These are phyloP conservation scores for Candida quercuum DNA, from an alignment of 805 yeast genomes.

Conservation along the genomic window DNA sequence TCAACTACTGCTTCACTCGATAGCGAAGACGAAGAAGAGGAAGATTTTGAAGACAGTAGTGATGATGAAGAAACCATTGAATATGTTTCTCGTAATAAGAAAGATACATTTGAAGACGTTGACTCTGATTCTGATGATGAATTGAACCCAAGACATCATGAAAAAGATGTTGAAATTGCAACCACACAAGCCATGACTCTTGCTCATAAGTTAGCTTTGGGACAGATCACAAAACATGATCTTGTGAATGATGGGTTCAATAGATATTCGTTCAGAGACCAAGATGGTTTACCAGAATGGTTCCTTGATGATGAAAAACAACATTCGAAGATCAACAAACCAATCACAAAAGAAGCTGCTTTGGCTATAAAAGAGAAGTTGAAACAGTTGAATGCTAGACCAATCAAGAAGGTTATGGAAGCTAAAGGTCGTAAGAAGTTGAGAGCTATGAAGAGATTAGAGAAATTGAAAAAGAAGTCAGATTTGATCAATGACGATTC, in stretches of 20 bases:
- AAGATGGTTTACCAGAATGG: conserved; percentile 94
- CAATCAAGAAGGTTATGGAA: conserved; percentile 97
- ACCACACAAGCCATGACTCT: conserved; percentile 97
- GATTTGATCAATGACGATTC: conserved; percentile 85
- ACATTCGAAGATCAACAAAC: conserved; percentile 82
- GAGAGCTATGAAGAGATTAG: conserved; percentile 84
- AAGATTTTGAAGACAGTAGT: conserved; percentile 17
- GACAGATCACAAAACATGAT: conserved; percentile 79
- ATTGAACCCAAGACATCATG: conserved; percentile 41
- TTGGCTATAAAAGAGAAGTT: conserved; percentile 69
- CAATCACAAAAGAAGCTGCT: conserved; percentile 93
- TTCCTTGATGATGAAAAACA: conserved; percentile 85
- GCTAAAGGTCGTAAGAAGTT: conserved; percentile 95
- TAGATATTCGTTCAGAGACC: conserved; percentile 86
- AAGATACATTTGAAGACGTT: conserved; percentile 27
- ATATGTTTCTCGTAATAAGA: conserved; percentile 38
- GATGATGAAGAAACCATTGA: conserved; percentile 31
- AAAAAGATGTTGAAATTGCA: conserved; percentile 71
- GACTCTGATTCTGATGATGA: conserved; percentile 50
- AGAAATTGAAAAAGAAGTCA: conserved; percentile 86
- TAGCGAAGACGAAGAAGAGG: conserved; percentile 9
- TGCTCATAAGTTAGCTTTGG: conserved; percentile 92
- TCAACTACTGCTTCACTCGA: conserved; percentile 22
- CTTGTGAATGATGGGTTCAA: conserved; percentile 90
- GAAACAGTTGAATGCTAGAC: conserved; percentile 88